Base-by-base conservation (phyloP, 495 filamentous ascomycete genomes). In the Jackrogersella minutella region DNA sequence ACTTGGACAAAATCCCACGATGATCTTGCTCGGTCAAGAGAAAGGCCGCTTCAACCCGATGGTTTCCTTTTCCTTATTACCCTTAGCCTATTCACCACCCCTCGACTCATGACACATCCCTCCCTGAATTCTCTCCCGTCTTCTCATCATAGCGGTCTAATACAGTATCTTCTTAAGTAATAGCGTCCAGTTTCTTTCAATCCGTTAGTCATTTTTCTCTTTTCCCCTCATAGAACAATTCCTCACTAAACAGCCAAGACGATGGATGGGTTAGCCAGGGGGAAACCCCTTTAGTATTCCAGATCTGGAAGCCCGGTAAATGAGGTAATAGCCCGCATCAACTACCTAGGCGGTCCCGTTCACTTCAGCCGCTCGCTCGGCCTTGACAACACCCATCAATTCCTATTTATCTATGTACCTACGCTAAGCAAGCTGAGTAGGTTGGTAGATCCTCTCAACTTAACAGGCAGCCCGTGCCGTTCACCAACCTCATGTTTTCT, bases 41-140 rank as follows among this genome's bases (percentile, higher is more conserved):
- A 39, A 64, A 50, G 36, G 60, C 54, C 59, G 66, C 37, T 4
- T 60, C 47, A 60, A 64, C 39, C 66, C 61, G 56, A 60, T n/a
- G 55, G 5, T 64, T 64, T 56, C 61, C 66, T 61, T 50, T 22
- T 46, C 39, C 1, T 44, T 36, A 24, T 22, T 40, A 19, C 47
- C 37, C n/a, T 39, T 62, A 57, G 53, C 46, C 53, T 50, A 50
- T 50, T 34, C n/a, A 58, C 13, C 44, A 36, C 37, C 43, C 46
- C 44, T 33, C 49, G 21, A 51, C 58, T 62, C 43, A 67, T 62
- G 64, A 66, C 57, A 51, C 61, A 57, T 50, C 19, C 46, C 51
- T 49, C n/a, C n/a, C n/a, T n/a, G n/a, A n/a, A n/a, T n/a, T n/a
- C n/a, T n/a, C n/a, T n/a, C n/a, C n/a, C n/a, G n/a, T n/a, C n/a